Evolutionary conservation across 306 rosid genomes (phyloP), one percentile per base, ranked within the genome.

Genomic region (Ormosia semicastrata): DNA sequence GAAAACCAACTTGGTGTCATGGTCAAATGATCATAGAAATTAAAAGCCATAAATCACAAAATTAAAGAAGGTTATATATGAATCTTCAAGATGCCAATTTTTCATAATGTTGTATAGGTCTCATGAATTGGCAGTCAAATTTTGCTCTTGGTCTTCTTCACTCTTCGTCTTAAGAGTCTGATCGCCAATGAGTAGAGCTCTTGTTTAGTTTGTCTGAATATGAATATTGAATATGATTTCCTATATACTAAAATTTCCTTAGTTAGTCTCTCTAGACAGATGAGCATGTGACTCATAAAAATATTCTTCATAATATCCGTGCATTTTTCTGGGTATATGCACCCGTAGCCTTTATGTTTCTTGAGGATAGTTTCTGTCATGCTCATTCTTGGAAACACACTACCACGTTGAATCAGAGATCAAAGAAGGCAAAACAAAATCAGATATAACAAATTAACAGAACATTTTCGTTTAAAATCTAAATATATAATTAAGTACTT

Each of bases 301-400:
- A 34, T 50, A 66, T 66, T 66, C 66, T 32, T 73, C 56, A 44
- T 71, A 34, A 63, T 79, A 52, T 60, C 33, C 18, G 3, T 71
- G 78, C 43, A 47, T 60, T 60, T 62, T 71, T 56, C 36, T 71
- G 44, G 71, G 79, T 83, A 64, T 6, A 65, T 41, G 80, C 75
- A 78, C 30, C 73, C 57, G 47, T 46, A 36, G 56, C 50, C 65
- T 70, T 46, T 24, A 44, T 54, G 76, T 73, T 84, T 73, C 71
- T 44, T 71, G 40, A 60, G 66, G 66, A 5, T 69, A 56, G 62
- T 40, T 70, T 83, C 49, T 71, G 76, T 39, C 77, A 47, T 59
- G 74, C 53, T 74, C 59, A 67, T 79, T 68, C 73, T 79, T 58
- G 53, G 73, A 79, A 79, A 84, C 36, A 43, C 50, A 78, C 57